A percentile compares a stretch with the other conserved stretches of the same genome.
Conservation (phyloP, 148 eudicot genomes). For the Silene conica region DNA sequence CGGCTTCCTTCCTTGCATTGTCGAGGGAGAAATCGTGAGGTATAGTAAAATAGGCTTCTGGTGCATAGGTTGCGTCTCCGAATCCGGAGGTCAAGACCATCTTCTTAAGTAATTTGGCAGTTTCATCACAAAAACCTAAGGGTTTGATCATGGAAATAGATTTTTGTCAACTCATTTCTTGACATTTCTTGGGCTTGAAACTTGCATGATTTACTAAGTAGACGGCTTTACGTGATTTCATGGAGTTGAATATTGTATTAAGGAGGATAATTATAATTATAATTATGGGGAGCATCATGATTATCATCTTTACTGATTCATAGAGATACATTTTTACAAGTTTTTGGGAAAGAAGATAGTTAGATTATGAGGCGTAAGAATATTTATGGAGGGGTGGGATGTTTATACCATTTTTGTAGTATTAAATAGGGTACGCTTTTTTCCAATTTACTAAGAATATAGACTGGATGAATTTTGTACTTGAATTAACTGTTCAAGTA, state of each 20-base stretch:
- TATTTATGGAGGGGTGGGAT: too few relatives aligned
- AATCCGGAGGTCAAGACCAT: constrained; percentile 26
- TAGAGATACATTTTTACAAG: neutral
- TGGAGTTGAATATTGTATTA: neutral
- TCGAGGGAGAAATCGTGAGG: constrained; percentile 60
- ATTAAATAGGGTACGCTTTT: too few relatives aligned
- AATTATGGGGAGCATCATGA: neutral
- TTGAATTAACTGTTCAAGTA: too few relatives aligned
- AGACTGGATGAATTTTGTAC: too few relatives aligned
- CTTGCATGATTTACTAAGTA: constrained; percentile 18
- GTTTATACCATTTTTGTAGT: too few relatives aligned
- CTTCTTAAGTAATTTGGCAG: constrained; percentile 21
- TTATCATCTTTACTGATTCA: neutral
- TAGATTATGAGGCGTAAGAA: too few relatives aligned
- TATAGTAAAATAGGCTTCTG: constrained; percentile 46
- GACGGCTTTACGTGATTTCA: neutral
- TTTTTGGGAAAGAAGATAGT: too few relatives aligned
- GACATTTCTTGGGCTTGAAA: constrained; percentile 17
- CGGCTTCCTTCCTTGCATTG: constrained; percentile 55
- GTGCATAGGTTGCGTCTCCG: constrained; percentile 21
- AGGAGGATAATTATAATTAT: neutral
- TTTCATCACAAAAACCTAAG: constrained; percentile 1
- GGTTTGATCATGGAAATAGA: neutral
- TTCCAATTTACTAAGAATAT: too few relatives aligned
- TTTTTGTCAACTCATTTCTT: constrained; percentile 12